Percentiles rank a stretch among this genome's conserved stretches.
Evolutionary conservation across 2,329 filamentous ascomycete genomes (phyloP).

Genomic region (Macrophomina pseudophaseolina): DNA sequence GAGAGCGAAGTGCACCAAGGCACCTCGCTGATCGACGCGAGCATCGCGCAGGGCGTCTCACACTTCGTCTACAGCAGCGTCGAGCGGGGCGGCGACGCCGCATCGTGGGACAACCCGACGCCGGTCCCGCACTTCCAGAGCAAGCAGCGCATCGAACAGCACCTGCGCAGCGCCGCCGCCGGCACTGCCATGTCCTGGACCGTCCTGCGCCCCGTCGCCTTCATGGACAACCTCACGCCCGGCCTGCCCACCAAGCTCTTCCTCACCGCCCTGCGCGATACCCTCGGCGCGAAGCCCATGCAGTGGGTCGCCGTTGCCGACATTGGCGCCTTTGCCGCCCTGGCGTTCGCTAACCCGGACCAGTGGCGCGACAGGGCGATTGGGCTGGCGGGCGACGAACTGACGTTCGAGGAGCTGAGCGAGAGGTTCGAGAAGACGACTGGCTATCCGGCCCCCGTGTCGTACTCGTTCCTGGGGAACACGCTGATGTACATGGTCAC

Average conservation of each 20-base stretch:
- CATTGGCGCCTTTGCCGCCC: conserved; percentile 58
- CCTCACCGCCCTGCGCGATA: conserved; percentile 50
- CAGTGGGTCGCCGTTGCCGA: conserved; percentile 51
- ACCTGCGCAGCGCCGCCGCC: conserved; percentile 58
- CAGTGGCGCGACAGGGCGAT: conserved; percentile 49
- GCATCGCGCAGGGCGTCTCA: conserved; percentile 36
- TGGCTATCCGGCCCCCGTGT: conserved; percentile 50
- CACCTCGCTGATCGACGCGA: conserved; percentile 42
- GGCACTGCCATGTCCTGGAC: conserved; percentile 62
- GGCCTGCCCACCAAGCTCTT: conserved; percentile 57
- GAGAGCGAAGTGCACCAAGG: conserved; percentile 41
- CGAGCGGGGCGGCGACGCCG: conserved; percentile 34
- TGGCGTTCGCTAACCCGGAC: conserved; percentile 53
- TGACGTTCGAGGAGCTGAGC: conserved; percentile 54
- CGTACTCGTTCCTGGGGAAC: conserved; percentile 49
- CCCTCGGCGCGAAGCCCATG: conserved; percentile 49
- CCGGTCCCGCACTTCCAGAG: conserved; percentile 64
- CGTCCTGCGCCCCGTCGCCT: conserved; percentile 65
- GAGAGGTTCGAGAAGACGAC: conserved; percentile 54
- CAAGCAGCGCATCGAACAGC: conserved; percentile 65
- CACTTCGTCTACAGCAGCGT: conserved; percentile 46
- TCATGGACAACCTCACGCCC: conserved; percentile 64
- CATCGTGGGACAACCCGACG: conserved; percentile 56
- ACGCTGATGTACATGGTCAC: conserved; percentile 49
- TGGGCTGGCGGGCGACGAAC: conserved; percentile 59